Percentiles rank a stretch among this genome's conserved stretches.
These are phyloP conservation scores for Rutstroemia sydowiana DNA, from an alignment of 2,329 filamentous ascomycete species.

Conservation along the genomic window DNA sequence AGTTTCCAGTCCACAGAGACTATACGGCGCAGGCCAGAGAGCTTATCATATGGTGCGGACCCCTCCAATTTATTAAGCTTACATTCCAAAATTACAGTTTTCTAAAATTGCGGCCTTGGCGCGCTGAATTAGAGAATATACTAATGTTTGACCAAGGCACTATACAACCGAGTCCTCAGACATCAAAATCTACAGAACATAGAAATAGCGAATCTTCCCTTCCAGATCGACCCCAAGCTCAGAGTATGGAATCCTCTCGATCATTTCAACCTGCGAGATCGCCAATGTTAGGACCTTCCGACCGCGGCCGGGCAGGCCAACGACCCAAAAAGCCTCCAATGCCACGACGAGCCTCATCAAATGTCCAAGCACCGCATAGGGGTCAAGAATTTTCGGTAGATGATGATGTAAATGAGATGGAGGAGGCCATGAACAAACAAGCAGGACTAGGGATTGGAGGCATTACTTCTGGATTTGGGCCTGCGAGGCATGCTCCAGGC, in stretches of 20 bases:
- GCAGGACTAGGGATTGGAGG: conserved; percentile 29
- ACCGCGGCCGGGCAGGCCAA: conserved; percentile 30
- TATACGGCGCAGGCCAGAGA: conserved; percentile 48
- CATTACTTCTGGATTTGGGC: conserved; percentile 30
- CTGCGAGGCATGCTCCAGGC: conserved; percentile 40
- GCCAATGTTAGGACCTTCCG: conserved; percentile 27
- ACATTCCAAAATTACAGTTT: no score
- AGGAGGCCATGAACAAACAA: conserved; percentile 52
- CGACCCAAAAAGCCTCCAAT: conserved; percentile 57
- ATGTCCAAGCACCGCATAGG: conserved; percentile 61
- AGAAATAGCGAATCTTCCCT: conserved; percentile 26
- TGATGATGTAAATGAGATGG: conserved; percentile 75
- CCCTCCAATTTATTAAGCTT: no score
- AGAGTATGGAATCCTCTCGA: conserved; percentile 27
- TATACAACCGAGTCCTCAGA: conserved; percentile 15
- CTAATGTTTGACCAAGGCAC: no score
- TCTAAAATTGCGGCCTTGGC: no score
- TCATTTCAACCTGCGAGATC: conserved; percentile 24
- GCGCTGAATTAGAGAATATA: no score
- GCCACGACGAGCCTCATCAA: conserved; percentile 67
- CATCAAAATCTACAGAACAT: conserved; percentile 16
- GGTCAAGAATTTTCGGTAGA: conserved; percentile 87
- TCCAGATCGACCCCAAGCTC: conserved; percentile 22
- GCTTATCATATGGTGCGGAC: conserved; percentile 46
- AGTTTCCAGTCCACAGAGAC: conserved; percentile 54